Evolutionary conservation across 192 early-diverging fungal species (phyloP), one percentile per base, ranked within the genome.

Genomic region (Rhizoclosmatium globosum): DNA sequence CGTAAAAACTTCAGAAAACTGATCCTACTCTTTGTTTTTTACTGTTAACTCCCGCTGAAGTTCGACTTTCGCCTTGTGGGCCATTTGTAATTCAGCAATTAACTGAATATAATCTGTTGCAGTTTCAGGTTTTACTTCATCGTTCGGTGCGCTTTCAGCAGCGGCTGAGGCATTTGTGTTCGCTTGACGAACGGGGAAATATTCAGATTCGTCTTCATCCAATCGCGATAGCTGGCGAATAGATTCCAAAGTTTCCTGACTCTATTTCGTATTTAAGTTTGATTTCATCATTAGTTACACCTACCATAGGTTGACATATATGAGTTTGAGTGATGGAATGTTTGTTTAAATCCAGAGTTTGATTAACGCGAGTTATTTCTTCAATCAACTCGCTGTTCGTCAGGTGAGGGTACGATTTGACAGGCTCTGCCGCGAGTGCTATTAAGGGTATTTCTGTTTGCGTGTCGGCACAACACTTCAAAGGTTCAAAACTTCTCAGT

Each of bases 1-100:
- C 23, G 38, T n/a, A 19, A 64, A 23, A 19, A 17, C 6, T 64
- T 64, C 21, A 23, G 9, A 19, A 23, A 19, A 39, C 21, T n/a
- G 6, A 23, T 64, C 82, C 44, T 67, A 87, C 87, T 85, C 84
- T 73, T 84, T 85, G 71, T 81, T 78, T 11, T 68, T 56, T 15
- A 82, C 74, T 3, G 72, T 47, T 17, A 85, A 65, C 21, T 88
- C 87, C 53, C 76, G 85, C 66, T 82, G 59, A 39, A 83, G 60
- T 39, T 88, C 87, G 2, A 82, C 87, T 50, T 82, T 82, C 1
- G 84, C 84, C 74, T 81, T 83, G n/a, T 80, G 74, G 21, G 82
- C 78, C 4, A 47, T 21, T 17, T 79, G 73, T 13, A 85, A 77
- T 7, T 87, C 84, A 17, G 61, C 50, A 31, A 64, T 4, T 6